phyloP scores from a whole-genome alignment of 768 basidiomycete species.

The Collybia sp. region DNA sequence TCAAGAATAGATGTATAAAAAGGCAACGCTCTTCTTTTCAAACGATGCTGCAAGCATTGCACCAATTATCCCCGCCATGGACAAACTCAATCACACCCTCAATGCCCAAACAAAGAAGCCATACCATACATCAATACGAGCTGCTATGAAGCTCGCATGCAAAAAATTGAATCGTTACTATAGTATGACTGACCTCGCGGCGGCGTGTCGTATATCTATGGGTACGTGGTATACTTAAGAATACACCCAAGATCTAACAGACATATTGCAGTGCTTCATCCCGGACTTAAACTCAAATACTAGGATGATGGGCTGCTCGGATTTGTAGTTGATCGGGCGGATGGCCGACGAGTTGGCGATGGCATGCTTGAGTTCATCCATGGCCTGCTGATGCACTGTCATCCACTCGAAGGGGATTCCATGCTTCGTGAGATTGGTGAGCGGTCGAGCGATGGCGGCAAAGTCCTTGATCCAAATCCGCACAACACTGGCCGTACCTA shows the following conservation, averaged over 20 bases:
- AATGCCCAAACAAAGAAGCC: slow-evolving; percentile 1
- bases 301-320: no score
- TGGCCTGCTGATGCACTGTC: no score
- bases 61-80: slow-evolving; percentile 28
- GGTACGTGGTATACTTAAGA: slow-evolving; percentile 10
- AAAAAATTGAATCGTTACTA: slow-evolving; percentile 22
- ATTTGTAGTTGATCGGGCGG: no score
- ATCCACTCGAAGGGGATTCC: no score
- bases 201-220: slow-evolving; percentile 20
- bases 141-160: slow-evolving; percentile 15
- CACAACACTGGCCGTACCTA: no score
- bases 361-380: no score
- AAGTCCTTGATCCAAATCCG: no score
- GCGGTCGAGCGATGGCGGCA: no score
- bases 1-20: slow-evolving; percentile 19
- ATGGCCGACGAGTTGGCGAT: no score
- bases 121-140: slow-evolving; percentile 9
- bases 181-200: slow-evolving; percentile 11
- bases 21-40: slow-evolving; percentile 22
- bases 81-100: slow-evolving; percentile 18
- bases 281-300: slow-evolving; percentile 27
- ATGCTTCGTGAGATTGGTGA: no score
- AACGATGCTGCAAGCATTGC: slow-evolving; percentile 15
- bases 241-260: no score
- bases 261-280: slow-evolving; percentile 39